These are phyloP conservation scores for Podaxis carcinomalis DNA, from an alignment of 768 basidiomycete genomes.

Conservation along the genomic window DNA sequence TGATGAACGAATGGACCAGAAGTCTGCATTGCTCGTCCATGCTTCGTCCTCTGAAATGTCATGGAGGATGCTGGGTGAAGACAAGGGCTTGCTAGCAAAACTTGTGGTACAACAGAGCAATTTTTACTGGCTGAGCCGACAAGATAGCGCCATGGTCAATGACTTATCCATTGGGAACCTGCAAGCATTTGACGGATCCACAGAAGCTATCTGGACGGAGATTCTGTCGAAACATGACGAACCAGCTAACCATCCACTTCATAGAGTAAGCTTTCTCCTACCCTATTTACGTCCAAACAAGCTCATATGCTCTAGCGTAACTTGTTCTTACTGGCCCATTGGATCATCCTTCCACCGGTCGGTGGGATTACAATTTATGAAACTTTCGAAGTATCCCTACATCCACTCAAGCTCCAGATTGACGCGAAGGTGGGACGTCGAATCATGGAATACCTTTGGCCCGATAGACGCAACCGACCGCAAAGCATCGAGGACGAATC, in stretches of 20 bases:
- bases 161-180: slow-evolving; percentile 72
- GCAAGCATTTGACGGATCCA: slow-evolving; percentile 81
- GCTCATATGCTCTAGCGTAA: slow-evolving; percentile 42
- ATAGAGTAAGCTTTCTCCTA: slow-evolving; percentile 48
- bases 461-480: slow-evolving; percentile 45
- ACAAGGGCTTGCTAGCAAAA: slow-evolving; percentile 73
- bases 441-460: slow-evolving; percentile 90
- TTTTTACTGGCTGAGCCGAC: slow-evolving; percentile 80
- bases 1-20: slow-evolving; percentile 62
- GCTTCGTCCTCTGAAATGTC: slow-evolving; percentile 84
- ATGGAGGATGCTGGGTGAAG: slow-evolving; percentile 84
- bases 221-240: slow-evolving; percentile 79
- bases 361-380: slow-evolving; percentile 92
- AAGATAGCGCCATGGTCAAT: slow-evolving; percentile 84
- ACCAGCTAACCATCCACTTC: slow-evolving; percentile 62
- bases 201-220: slow-evolving; percentile 81
- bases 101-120: slow-evolving; percentile 75
- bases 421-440: slow-evolving; percentile 77
- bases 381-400: slow-evolving; percentile 73
- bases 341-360: slow-evolving; percentile 85
- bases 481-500: slow-evolving; percentile 16
- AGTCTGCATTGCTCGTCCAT: slow-evolving; percentile 76
- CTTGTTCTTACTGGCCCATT: slow-evolving; percentile 71
- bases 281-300: neutral
- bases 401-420: slow-evolving; percentile 83